Evolutionary conservation across 2,329 filamentous ascomycete species (phyloP).

Genomic region (Penicillium brasilianum): DNA sequence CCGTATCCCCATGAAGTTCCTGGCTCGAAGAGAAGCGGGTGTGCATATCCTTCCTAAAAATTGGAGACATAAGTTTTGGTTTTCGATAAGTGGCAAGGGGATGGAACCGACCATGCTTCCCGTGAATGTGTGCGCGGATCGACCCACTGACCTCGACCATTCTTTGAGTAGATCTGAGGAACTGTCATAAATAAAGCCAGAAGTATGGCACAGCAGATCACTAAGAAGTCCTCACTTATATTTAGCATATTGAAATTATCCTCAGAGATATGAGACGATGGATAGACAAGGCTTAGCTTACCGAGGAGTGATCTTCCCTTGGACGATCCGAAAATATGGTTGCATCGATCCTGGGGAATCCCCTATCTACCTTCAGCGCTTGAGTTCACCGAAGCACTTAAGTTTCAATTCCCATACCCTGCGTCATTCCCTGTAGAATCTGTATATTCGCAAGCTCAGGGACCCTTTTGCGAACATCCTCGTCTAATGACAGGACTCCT

Average conservation of each 20-base stretch:
- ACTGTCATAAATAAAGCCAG: constrained; percentile 19
- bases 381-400: neutral
- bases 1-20: constrained; percentile 58
- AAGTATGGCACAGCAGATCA: constrained; percentile 9
- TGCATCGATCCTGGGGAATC: neutral
- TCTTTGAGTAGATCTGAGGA: constrained; percentile 8
- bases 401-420: neutral
- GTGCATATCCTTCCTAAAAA: constrained; percentile 14
- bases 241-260: neutral
- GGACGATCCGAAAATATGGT: neutral
- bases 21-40: constrained; percentile 57
- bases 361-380: neutral
- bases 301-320: constrained; percentile 4
- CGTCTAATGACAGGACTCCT: constrained; percentile 46
- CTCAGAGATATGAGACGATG: neutral
- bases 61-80: neutral
- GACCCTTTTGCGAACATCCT: constrained; percentile 25
- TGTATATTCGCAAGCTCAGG: constrained; percentile 12
- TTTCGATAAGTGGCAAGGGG: neutral
- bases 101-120: constrained; percentile 13
- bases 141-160: constrained; percentile 15
- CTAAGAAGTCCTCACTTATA: neutral
- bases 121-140: constrained; percentile 15
- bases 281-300: neutral
- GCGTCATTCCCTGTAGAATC: neutral